A percentile compares a stretch with the other conserved stretches of the same genome.
phyloP scores from a whole-genome alignment of 176 grass and related monocot genomes.

The Carex cristatella region DNA sequence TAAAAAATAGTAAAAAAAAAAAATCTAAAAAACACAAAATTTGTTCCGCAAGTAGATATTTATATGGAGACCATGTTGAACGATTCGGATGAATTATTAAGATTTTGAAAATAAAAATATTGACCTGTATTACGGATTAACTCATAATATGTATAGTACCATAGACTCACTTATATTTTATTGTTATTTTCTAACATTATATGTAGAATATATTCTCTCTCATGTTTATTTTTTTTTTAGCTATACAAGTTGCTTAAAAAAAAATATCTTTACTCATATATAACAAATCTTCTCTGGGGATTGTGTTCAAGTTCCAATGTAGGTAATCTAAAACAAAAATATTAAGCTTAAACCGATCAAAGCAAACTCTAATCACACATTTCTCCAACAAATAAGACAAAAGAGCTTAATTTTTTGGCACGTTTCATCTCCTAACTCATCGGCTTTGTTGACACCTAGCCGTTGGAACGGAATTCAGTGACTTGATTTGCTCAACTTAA shows the following conservation, averaged over 20 bases:
- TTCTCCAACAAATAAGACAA: not conserved
- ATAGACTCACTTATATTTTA: not conserved
- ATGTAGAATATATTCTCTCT: too few species aligned
- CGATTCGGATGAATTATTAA: too few species aligned
- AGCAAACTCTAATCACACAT: not conserved
- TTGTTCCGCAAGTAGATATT: too few species aligned
- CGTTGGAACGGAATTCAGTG: not conserved
- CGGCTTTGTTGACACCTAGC: not conserved
- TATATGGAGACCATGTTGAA: too few species aligned
- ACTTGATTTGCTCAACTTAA: slow-evolving; percentile 10
- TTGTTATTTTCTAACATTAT: too few species aligned
- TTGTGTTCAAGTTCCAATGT: slow-evolving; percentile 10
- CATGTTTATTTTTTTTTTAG: not conserved
- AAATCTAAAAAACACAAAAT: too few species aligned
- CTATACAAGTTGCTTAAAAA: not conserved
- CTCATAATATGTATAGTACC: too few species aligned
- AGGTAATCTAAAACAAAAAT: not conserved
- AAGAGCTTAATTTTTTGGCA: not conserved
- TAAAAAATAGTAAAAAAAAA: too few species aligned
- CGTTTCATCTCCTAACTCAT: not conserved
- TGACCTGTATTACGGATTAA: too few species aligned
- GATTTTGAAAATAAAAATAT: too few species aligned
- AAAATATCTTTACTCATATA: not conserved
- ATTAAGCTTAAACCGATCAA: not conserved
- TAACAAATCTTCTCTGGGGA: not conserved